Evolutionary conservation across 352 stramenopile species (phyloP).

Genomic region (Heterotrichella gracilis): DNA sequence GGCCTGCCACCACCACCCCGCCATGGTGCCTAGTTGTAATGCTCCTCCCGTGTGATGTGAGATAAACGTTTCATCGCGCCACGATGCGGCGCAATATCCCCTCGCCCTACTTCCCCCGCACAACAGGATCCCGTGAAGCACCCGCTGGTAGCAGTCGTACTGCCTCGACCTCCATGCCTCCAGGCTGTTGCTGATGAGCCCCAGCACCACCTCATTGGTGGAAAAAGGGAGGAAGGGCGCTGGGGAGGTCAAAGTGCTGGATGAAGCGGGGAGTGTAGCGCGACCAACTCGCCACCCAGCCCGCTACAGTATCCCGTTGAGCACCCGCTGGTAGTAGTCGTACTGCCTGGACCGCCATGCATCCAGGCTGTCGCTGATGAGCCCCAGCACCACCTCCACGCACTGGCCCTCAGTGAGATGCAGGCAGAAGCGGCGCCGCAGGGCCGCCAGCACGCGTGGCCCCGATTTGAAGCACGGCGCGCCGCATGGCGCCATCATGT

Average conservation of each 20-base stretch:
- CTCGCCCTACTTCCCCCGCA: too few relatives aligned
- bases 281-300: too few relatives aligned
- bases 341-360: slow-evolving; percentile 51
- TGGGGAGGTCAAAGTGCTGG: too few relatives aligned
- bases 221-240: too few relatives aligned
- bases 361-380: slow-evolving; percentile 46
- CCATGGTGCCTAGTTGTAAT: too few relatives aligned
- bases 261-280: too few relatives aligned
- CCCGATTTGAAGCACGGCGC: slow-evolving; percentile 15
- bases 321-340: slow-evolving; percentile 49
- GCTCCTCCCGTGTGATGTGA: too few relatives aligned
- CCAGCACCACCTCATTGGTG: too few relatives aligned
- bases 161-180: slow-evolving; percentile 48
- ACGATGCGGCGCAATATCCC: too few relatives aligned
- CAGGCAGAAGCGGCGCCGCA: background rate
- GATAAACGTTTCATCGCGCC: too few relatives aligned
- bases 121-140: slow-evolving; percentile 43
- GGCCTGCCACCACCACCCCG: too few relatives aligned
- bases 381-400: slow-evolving; percentile 32
- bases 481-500: slow-evolving; percentile 51
- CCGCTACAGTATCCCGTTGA: slow-evolving; percentile 45
- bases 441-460: background rate
- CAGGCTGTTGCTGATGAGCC: slow-evolving; percentile 43
- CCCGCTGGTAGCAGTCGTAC: slow-evolving; percentile 56
- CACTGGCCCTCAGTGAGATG: background rate